Evolutionary conservation across 495 filamentous ascomycete species (phyloP), one percentile per base, ranked within the genome.

Genomic region (Penicillium taxi): DNA sequence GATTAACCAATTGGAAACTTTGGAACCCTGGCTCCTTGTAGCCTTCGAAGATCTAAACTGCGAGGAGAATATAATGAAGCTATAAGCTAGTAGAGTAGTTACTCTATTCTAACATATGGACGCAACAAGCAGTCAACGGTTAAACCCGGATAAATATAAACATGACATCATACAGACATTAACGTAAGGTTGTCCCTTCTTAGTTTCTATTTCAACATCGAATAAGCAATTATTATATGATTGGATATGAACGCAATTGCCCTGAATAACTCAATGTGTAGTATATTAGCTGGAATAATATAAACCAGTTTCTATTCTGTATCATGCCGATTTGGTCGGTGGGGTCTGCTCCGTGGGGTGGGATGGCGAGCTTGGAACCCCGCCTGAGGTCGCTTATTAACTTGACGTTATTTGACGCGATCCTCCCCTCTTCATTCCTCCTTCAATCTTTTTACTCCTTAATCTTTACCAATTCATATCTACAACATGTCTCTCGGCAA

Each of bases 401-500:
- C 42, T 41, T 45, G 26, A 44, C 30, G 12, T 44, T 42, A 42
- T 45, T 41, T 45, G 26, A 44, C 30, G 12, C 17, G 28, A 8
- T 30, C 11, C 29, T 26, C 35, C 40, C 35, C 31, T 17, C 13
- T 24, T 27, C 9, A 22, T 29, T 36, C 31, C 33, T 25, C 29
- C 17, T 22, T 24, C 25, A 27, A 31, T 32, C 25, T 39, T 17
- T 34, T 20, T 20, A 17, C 29, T 45, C 30, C 42, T 17, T 35
- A 11, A 17, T 25, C 29, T 26, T 26, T 35, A n/a, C n/a, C 24
- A 20, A 15, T 29, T 39, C 17, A 14, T 36, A 18, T 16, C 18
- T 30, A 23, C 52, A 65, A 23, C 33, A 69, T 69, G 65, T 69
- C 65, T 64, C 61, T 67, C 51, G 63, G 63, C 20, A 69, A 64